phyloP scores from a whole-genome alignment of 23 red algal genomes.

The Gracilariopsis chorda region DNA sequence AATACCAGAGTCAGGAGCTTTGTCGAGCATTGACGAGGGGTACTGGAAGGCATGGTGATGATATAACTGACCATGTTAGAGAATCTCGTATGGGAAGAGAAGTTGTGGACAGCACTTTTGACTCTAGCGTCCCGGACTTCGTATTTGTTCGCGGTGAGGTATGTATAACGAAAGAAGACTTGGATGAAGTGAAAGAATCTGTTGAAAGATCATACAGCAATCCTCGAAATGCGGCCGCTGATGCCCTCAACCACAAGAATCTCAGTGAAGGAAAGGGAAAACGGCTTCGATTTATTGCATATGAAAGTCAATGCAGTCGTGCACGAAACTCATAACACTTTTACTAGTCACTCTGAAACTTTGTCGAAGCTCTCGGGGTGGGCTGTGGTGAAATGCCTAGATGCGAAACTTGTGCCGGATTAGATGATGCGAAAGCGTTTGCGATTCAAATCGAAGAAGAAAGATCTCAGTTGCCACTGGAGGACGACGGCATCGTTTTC shows the following conservation, averaged over 20 bases:
- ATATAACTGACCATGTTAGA: conserved; percentile 66
- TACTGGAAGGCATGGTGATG: conserved; percentile 62
- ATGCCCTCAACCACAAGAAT: conserved; percentile 71
- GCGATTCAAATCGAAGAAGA: conserved; percentile 45
- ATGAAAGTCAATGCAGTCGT: conserved; percentile 17
- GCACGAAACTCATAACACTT: background rate
- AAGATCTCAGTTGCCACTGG: conserved; percentile 27
- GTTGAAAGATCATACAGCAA: conserved; percentile 55
- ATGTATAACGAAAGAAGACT: conserved; percentile 56
- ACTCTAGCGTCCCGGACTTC: background rate
- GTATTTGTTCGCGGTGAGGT: conserved; percentile 70
- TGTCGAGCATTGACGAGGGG: conserved; percentile 61
- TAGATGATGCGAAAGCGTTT: conserved; percentile 23
- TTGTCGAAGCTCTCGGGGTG: conserved; percentile 23
- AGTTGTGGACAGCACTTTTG: conserved; percentile 6
- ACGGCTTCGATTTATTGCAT: conserved; percentile 73
- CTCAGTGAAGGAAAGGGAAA: conserved; percentile 18
- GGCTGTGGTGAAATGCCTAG: conserved; percentile 62
- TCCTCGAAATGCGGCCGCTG: conserved; percentile 76
- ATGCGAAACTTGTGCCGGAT: background rate
- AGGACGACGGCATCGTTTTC: conserved; percentile 73
- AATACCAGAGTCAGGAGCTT: conserved; percentile 49
- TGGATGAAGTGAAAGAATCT: conserved; percentile 45
- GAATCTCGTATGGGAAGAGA: conserved; percentile 38
- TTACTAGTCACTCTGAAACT: conserved; percentile 40